Evolutionary conservation across 2,329 filamentous ascomycete species (phyloP), one percentile per base, ranked within the genome.

Genomic region (Penicillium sumatraense): DNA sequence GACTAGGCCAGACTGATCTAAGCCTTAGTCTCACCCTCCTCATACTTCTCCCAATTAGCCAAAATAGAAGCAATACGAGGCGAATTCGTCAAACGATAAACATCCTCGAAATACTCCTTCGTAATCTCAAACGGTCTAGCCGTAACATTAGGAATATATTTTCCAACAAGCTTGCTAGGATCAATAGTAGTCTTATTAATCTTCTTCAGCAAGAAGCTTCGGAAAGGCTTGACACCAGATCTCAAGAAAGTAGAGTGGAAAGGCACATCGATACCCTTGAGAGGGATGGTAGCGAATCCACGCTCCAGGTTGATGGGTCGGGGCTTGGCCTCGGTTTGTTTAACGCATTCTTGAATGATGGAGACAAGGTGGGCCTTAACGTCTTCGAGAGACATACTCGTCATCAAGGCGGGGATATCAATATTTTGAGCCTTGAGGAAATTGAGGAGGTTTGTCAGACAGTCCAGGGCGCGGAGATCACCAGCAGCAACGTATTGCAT

Each of bases 151-250:
- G 95, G 95, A 64, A 99, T 98, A 80, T 99, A 99, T 80, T 99
- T 99, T 70, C 95, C 95, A 65, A 99, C 85, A 70, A 99, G 80
- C 83, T 98, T 98, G 74, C 90, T 89, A 5, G 95, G 95, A 75
- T 99, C 95, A 75, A 99, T 98, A 51, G 90, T 96, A 21, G 93
- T 97, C 86, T 96, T 96, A 84, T 98, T 92, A 81, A 99, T 98
- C 86, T 99, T 99, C 90, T 98, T 99, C 68, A 98, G 88, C 73
- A 99, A 78, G 86, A 99, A 99, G 41, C 89, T 93, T 64, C 95
- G 86, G 91, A 99, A 99, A 44, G 96, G 95, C 84, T 99, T 99
- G 76, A 99, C 95, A 68, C 95, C 96, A 35, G 92, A 96, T 53
- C 96, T 90, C 78, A 99, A 80, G 84, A 99, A 99, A 16, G 95